phyloP scores from a whole-genome alignment of 108 stramenopile genomes.

The Asterionellopsis glacialis region DNA sequence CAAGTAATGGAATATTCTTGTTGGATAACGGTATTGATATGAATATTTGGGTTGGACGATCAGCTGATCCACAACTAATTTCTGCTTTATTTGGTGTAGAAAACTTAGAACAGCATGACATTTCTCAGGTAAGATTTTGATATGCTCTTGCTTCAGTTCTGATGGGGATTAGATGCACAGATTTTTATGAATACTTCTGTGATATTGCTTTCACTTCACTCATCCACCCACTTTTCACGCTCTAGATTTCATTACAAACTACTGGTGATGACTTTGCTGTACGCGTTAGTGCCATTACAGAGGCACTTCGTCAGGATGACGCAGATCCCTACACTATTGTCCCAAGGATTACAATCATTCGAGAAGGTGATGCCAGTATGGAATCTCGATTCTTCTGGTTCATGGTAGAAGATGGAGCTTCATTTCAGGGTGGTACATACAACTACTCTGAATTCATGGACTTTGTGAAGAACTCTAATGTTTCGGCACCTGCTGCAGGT shows the following conservation, averaged over 20 bases:
- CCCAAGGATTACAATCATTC: slow-evolving; percentile 77
- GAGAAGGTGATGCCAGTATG: slow-evolving; percentile 86
- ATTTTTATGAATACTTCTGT: not conserved
- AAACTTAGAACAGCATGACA: slow-evolving; percentile 83
- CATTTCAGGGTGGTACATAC: slow-evolving; percentile 90
- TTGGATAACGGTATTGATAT: slow-evolving; percentile 93
- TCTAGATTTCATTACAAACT: slow-evolving; percentile 33
- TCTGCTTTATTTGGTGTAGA: slow-evolving; percentile 82
- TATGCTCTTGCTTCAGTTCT: not conserved
- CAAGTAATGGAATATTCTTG: slow-evolving; percentile 85
- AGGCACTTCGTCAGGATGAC: slow-evolving; percentile 74
- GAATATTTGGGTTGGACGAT: slow-evolving; percentile 93
- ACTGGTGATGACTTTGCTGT: slow-evolving; percentile 71
- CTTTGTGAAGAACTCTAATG: slow-evolving; percentile 44
- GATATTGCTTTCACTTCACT: no score
- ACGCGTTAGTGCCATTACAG: slow-evolving; percentile 74
- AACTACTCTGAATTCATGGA: slow-evolving; percentile 88
- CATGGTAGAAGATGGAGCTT: slow-evolving; percentile 94
- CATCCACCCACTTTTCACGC: not conserved
- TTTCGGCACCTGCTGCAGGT: slow-evolving; percentile 10
- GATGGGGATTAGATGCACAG: no score
- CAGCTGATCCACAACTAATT: slow-evolving; percentile 70
- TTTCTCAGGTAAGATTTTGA: slow-evolving; percentile 24
- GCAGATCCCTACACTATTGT: slow-evolving; percentile 37
- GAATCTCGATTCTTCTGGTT: slow-evolving; percentile 92